A percentile compares a stretch with the other conserved stretches of the same genome.
Evolutionary conservation across 225 moss, liverwort and hornwort species (phyloP).

Genomic region (Polytrichum commune): DNA sequence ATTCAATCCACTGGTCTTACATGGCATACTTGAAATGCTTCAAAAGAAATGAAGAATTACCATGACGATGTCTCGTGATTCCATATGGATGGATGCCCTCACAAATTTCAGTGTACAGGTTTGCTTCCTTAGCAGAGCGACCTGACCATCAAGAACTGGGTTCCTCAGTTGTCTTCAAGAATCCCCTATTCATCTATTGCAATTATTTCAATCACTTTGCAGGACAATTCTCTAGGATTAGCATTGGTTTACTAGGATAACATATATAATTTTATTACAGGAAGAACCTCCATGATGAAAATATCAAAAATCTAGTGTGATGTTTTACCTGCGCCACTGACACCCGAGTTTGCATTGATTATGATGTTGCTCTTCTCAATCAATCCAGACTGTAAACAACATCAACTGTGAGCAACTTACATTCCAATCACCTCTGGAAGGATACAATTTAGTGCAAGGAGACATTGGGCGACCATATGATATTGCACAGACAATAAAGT

Average conservation of each 20-base stretch:
- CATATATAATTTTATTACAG: no score
- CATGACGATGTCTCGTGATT: slow-evolving; percentile 89
- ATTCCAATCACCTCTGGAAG: no score
- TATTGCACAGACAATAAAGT: no score
- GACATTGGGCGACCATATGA: no score
- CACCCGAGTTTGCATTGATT: slow-evolving; percentile 90
- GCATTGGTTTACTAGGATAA: no score
- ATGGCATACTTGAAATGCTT: no score
- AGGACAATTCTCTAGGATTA: not conserved
- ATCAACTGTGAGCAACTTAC: no score
- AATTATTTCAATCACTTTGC: not conserved
- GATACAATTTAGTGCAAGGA: no score
- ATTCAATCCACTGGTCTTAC: no score
- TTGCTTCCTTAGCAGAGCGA: slow-evolving; percentile 87
- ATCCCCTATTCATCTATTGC: no score
- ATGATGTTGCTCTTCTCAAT: slow-evolving; percentile 80
- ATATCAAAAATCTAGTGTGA: not conserved
- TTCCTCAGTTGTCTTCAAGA: no score
- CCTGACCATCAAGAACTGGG: slow-evolving; percentile 32
- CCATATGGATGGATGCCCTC: slow-evolving; percentile 92
- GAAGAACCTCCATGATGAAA: not conserved
- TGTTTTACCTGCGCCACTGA: slow-evolving; percentile 76
- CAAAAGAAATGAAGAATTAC: slow-evolving; percentile 25
- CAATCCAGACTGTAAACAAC: slow-evolving; percentile 48
- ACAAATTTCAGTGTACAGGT: slow-evolving; percentile 82